Evolutionary conservation across 139 green algal species (phyloP), one percentile per base, ranked within the genome.

Genomic region (Spirogloea muscicola): DNA sequence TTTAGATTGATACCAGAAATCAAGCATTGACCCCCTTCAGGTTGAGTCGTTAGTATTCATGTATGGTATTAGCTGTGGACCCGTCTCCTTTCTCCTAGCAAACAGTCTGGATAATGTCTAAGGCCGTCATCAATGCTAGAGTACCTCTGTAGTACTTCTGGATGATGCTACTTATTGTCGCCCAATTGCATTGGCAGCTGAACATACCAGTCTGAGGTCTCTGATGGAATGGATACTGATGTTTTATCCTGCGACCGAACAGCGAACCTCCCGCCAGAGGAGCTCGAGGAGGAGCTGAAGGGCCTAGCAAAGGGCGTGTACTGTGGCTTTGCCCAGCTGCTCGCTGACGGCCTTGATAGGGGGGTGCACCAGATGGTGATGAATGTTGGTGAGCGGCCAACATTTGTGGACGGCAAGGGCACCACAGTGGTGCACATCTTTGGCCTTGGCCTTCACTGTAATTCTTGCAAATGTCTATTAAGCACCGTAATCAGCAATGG

Each of bases 321-420:
- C 84, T 97, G 95, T 85, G 93, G 92, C 65, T 96, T 80, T 52
- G 84, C 5, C 51, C 75, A 13, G 66, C 74, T 49, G 60, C 33
- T 33, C 0, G 29, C n/a, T n/a, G 2, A 89, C 92, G 52, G 58
- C 58, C 4, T 27, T 55, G 72, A 80, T 33, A 13, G 7, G 3
- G 51, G 34, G 1, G 85, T 92, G 65, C 87, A 94, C 81, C 89
- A 91, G 81, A 91, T 92, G 85, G 93, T 97, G 5, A 88, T 97
- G 79, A 98, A 98, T 81, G 79, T 97, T 1, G 93, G 93, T 4
- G 38, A 75, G 61, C 83, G 91, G 6, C 93, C 93, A 3, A 97
- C 91, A 1, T 91, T 97, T 36, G 87, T 84, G 33, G 82, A 88
- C 68, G 84, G 81, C 9, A 82, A 49, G 60, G 86, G 42, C 37